Conservation (phyloP, 306 rosid species). For the Castanea sativa region DNA sequence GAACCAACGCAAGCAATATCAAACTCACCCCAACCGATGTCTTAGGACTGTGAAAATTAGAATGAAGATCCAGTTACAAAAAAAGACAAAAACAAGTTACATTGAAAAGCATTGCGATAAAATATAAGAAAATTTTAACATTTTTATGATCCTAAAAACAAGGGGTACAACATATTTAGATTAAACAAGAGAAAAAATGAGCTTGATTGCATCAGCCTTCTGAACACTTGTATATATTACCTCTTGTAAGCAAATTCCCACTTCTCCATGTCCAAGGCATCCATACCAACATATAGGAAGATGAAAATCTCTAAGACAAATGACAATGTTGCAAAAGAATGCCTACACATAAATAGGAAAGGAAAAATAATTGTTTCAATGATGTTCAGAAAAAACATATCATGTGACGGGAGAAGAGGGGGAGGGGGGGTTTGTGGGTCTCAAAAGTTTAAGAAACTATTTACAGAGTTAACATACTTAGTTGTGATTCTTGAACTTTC, state of each 20-base stretch:
- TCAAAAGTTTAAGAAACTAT: background rate
- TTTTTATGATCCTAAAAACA: background rate
- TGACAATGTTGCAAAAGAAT: conserved; percentile 56
- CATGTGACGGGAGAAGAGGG: background rate
- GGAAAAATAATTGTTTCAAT: background rate
- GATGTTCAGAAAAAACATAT: background rate
- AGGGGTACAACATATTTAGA: background rate
- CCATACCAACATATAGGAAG: conserved; percentile 72
- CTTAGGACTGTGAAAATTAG: conserved; percentile 41
- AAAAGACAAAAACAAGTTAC: background rate
- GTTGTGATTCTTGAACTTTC: conserved; percentile 49
- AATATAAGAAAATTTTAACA: background rate
- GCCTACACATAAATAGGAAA: conserved; percentile 39
- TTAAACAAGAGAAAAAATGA: background rate
- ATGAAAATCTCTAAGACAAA: conserved; percentile 54
- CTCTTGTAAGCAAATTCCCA: conserved; percentile 44
- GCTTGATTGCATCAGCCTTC: background rate
- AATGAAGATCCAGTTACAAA: conserved; percentile 14
- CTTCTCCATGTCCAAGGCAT: conserved; percentile 67
- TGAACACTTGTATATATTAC: conserved; percentile 21
- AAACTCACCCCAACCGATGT: conserved; percentile 41
- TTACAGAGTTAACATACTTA: conserved; percentile 32
- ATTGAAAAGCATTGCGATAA: background rate
- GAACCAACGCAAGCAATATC: conserved; percentile 48
- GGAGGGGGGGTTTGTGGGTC: background rate